phyloP scores from a whole-genome alignment of 805 yeast species.

The Starmerella stigmatis region DNA sequence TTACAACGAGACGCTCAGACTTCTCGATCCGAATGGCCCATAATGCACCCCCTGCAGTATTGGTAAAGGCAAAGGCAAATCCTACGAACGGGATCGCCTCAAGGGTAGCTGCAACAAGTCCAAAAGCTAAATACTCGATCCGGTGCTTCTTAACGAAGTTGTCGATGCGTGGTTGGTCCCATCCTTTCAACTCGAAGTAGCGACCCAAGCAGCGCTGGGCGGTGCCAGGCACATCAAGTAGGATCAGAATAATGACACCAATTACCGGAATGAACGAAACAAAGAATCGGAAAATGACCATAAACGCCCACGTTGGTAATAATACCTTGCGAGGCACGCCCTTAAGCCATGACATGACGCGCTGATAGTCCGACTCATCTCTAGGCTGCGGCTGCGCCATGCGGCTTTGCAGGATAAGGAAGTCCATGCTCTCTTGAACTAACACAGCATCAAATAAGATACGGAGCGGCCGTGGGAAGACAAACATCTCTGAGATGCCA shows the following conservation, averaged over 20 bases:
- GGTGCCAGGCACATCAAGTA: conserved; percentile 44
- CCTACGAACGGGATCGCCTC: conserved; percentile 32
- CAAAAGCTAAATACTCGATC: conserved; percentile 31
- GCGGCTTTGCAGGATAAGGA: conserved; percentile 36
- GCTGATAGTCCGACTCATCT: conserved; percentile 31
- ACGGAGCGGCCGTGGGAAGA: conserved; percentile 42
- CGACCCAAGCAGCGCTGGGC: conserved; percentile 45
- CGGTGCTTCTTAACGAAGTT: conserved; percentile 25
- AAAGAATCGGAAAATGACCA: conserved; percentile 32
- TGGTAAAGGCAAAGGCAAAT: conserved; percentile 30
- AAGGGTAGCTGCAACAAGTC: conserved; percentile 31
- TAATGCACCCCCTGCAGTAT: conserved; percentile 32
- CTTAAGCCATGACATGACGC: conserved; percentile 29
- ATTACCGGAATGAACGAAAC: conserved; percentile 45
- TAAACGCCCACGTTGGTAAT: conserved; percentile 36
- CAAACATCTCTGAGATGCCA: conserved; percentile 34
- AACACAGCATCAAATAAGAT: conserved; percentile 41
- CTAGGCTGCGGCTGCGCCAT: conserved; percentile 23
- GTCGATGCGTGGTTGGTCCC: conserved; percentile 35
- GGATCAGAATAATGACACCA: conserved; percentile 47
- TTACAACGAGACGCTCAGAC: background rate
- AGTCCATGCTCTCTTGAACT: conserved; percentile 38
- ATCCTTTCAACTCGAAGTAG: conserved; percentile 49
- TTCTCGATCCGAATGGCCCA: conserved; percentile 32
- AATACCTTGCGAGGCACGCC: conserved; percentile 33